phyloP scores from a whole-genome alignment of 345 rosid genomes.

The Eucalyptus tenuipes region DNA sequence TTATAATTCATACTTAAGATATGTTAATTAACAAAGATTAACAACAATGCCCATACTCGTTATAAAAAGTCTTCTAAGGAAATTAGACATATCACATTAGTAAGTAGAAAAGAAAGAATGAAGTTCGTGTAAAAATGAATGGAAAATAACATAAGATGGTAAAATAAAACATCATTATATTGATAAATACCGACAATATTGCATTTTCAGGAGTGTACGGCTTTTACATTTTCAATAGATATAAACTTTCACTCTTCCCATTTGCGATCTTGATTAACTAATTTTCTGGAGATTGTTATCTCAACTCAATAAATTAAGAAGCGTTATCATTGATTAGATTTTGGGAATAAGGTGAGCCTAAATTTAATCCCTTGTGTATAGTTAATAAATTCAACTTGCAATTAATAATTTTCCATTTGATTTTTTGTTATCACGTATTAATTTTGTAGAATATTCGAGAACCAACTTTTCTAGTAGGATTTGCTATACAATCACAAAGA shows the following conservation, averaged over 20 bases:
- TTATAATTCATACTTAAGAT: no score
- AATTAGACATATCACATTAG: background rate
- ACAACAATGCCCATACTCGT: no score
- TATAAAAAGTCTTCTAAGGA: no score
- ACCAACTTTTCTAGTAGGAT: background rate
- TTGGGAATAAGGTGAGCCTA: background rate
- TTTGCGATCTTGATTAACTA: background rate
- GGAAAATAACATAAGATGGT: background rate
- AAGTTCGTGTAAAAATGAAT: background rate
- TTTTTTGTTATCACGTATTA: background rate
- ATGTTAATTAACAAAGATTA: no score
- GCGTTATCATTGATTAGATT: background rate
- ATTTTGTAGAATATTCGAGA: background rate
- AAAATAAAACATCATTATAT: background rate
- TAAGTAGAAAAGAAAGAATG: background rate
- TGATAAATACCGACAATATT: background rate
- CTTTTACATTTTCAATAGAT: background rate
- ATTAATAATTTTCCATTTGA: background rate
- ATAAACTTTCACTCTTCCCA: background rate
- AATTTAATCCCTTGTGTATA: background rate
- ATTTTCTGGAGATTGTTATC: background rate
- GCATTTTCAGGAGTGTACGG: background rate
- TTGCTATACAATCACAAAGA: no score
- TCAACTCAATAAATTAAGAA: background rate
- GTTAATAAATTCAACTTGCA: background rate